A percentile compares a stretch with the other conserved stretches of the same genome.
These are phyloP conservation scores for Torulaspora microellipsoides DNA, from an alignment of 805 yeast species.

Conservation along the genomic window DNA sequence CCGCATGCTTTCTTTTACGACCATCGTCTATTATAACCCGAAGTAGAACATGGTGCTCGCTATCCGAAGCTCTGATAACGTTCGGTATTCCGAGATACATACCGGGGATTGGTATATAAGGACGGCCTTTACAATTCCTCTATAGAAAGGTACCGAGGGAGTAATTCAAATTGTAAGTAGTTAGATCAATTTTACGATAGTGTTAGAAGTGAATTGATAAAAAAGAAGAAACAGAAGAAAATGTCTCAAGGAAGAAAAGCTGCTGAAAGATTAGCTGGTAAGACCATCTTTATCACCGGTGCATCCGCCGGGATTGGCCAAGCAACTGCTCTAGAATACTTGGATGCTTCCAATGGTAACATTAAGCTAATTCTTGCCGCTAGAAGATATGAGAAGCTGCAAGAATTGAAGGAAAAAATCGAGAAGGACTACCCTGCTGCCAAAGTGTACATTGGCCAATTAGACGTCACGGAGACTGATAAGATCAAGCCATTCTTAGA, in stretches of 20 bases:
- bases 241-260: slow-evolving; percentile 73
- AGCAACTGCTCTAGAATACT: slow-evolving; percentile 85
- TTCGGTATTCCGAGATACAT: neutral
- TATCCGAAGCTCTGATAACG: slow-evolving; percentile 5
- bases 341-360: slow-evolving; percentile 67
- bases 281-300: slow-evolving; percentile 84
- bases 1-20: too few species aligned
- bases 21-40: too few species aligned
- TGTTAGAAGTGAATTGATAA: too few species aligned
- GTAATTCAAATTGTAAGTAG: too few species aligned
- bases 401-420: slow-evolving; percentile 46
- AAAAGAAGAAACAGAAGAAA: neutral
- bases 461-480: slow-evolving; percentile 56
- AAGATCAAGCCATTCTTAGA: slow-evolving; percentile 49
- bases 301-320: slow-evolving; percentile 95
- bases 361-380: slow-evolving; percentile 72
- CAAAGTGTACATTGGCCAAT: slow-evolving; percentile 41
- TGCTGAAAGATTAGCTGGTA: slow-evolving; percentile 74
- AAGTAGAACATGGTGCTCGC: slow-evolving; percentile 1
- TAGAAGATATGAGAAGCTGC: slow-evolving; percentile 63
- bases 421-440: slow-evolving; percentile 44
- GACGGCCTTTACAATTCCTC: too few species aligned
- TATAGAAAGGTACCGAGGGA: too few species aligned
- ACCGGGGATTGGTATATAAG: neutral
- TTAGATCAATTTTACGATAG: too few species aligned